phyloP scores from a whole-genome alignment of 1,284 basidiomycete genomes.

The Tilletia indica region DNA sequence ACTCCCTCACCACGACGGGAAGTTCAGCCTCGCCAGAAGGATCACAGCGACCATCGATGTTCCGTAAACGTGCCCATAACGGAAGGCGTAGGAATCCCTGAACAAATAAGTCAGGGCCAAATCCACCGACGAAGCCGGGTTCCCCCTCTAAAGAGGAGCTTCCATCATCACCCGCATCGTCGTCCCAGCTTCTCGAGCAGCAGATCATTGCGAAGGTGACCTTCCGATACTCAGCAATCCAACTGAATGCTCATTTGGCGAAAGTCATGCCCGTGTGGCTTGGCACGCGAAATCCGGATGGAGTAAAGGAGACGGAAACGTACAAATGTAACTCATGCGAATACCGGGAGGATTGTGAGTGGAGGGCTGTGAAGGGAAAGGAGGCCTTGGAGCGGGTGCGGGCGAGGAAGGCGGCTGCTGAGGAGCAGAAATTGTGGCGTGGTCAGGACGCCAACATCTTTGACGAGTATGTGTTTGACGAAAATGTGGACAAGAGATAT shows the following conservation, averaged over 20 bases:
- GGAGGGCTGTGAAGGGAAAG: constrained; percentile 32
- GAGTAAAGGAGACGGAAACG: constrained; percentile 33
- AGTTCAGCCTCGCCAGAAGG: neutral
- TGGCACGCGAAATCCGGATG: constrained; percentile 30
- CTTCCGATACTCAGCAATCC: constrained; percentile 26
- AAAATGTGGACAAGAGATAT: neutral
- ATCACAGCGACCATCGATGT: no score
- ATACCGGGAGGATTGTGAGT: constrained; percentile 48
- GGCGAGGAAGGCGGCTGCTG: neutral
- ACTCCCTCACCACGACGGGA: neutral
- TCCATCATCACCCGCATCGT: neutral
- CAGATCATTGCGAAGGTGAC: constrained; percentile 30
- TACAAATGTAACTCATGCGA: constrained; percentile 45
- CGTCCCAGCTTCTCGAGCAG: constrained; percentile 1
- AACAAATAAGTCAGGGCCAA: no score
- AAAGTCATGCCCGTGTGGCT: constrained; percentile 35
- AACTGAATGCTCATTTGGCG: constrained; percentile 31
- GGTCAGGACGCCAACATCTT: neutral
- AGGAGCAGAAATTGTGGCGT: constrained; percentile 1
- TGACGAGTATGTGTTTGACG: neutral
- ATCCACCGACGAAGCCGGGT: no score
- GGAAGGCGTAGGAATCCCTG: no score
- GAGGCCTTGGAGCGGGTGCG: constrained; percentile 13
- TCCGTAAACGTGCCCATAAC: no score
- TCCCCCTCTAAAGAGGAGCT: neutral